Evolutionary conservation across 192 early-diverging fungal species (phyloP).

Genomic region (Spinellus fusiger): DNA sequence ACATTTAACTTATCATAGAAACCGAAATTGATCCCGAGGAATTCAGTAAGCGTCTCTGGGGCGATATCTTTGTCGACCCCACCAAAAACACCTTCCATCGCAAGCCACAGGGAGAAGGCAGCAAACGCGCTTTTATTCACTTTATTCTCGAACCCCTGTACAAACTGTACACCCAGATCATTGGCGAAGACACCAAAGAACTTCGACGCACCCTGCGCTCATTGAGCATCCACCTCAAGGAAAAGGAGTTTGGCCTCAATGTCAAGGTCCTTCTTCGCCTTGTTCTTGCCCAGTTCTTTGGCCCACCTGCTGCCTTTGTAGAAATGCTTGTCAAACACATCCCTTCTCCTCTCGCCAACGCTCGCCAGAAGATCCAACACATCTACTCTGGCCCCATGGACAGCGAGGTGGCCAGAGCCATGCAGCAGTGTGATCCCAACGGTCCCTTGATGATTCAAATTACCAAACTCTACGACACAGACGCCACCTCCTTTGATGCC

Average conservation of each 20-base stretch:
- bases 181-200: conserved; percentile 69
- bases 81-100: conserved; percentile 78
- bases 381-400: conserved; percentile 62
- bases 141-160: conserved; percentile 94
- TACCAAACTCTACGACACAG: conserved; percentile 82
- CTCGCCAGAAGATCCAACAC: conserved; percentile 50
- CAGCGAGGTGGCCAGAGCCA: conserved; percentile 52
- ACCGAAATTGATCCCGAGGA: conserved; percentile 66
- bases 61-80: conserved; percentile 87
- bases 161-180: conserved; percentile 83
- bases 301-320: conserved; percentile 77
- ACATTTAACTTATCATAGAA: conserved; percentile 16
- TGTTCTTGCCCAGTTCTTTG: conserved; percentile 89
- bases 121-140: conserved; percentile 86
- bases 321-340: conserved; percentile 83
- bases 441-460: conserved; percentile 93
- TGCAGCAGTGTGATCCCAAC: conserved; percentile 76
- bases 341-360: conserved; percentile 76
- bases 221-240: conserved; percentile 80
- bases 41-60: conserved; percentile 93
- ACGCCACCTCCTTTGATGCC: conserved; percentile 81
- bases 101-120: conserved; percentile 49
- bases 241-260: conserved; percentile 69
- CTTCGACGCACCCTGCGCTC: conserved; percentile 67
- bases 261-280: conserved; percentile 79